Evolutionary conservation across 345 rosid genomes (phyloP), one percentile per base, ranked within the genome.

Genomic region (Eucalyptus melliodora): DNA sequence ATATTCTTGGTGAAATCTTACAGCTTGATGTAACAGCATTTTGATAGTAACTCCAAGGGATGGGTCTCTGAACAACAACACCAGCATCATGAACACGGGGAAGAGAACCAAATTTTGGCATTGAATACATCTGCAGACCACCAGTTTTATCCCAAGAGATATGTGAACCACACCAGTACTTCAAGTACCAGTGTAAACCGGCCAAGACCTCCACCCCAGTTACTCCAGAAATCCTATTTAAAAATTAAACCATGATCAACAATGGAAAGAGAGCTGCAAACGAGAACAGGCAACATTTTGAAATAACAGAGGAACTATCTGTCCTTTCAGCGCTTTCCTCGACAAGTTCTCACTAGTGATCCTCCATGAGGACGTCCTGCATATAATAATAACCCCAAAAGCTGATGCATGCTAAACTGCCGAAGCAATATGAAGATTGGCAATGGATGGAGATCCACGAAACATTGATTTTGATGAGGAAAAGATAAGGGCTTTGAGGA

Each of bases 1-100:
- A 77, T 21, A 77, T 40, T 40, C 40, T 65, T 44, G 23, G 47
- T 77, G 91, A 88, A 91, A 88, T 51, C 96, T 92, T 91, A 96
- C 97, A 96, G 91, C 97, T 96, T 50, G 96, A 96, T 53, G 96
- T 91, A 91, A 96, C 97, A 88, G 96, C 97, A 92, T 96, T 96
- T 94, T 95, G 96, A 91, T 96, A 96, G 93, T 96, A 95, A 91
- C 91, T 96, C 97, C 95, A 95, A 50, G 97, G 96, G 77, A 89
- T 65, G 13, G 96, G 95, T 90, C 97, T 92, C 86, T 51, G 90
- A 86, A 94, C 93, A 90, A 96, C 90, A 30, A 95, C 87, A 49
- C 94, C 92, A 80, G 53, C 88, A 93, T 92, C 94, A 88, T 89
- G 93, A 90, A 96, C 92, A 86, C 65, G 94, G 34, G 95, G 97